A percentile compares a stretch with the other conserved stretches of the same genome.
Conservation (phyloP, 768 basidiomycete species). For the Hypholoma fasciculare region DNA sequence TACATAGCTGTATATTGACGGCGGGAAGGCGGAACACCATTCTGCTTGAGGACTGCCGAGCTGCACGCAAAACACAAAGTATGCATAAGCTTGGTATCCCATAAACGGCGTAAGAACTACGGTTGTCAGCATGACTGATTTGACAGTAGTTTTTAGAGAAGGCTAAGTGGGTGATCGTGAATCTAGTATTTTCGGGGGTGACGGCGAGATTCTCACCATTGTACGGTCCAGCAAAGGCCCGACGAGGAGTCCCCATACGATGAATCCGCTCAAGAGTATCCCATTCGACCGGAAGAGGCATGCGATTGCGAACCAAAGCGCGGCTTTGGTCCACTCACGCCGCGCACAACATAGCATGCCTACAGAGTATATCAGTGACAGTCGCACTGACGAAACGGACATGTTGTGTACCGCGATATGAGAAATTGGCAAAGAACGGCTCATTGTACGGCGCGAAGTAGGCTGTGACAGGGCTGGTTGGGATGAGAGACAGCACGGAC, state of each 20-base stretch:
- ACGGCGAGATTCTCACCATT: slow-evolving; percentile 27
- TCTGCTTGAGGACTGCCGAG: slow-evolving; percentile 10
- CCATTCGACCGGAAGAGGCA: slow-evolving; percentile 77
- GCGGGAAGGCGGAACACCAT: slow-evolving; percentile 69
- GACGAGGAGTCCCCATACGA: slow-evolving; percentile 71
- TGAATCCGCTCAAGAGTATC: slow-evolving; percentile 71
- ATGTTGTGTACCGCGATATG: slow-evolving; percentile 61
- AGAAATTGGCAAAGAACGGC: slow-evolving; percentile 81
- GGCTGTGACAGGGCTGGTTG: slow-evolving; percentile 77
- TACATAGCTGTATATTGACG: slow-evolving; percentile 79
- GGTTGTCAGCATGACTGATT: slow-evolving; percentile 41
- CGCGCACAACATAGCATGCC: slow-evolving; percentile 61
- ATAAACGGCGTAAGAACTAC: slow-evolving; percentile 67
- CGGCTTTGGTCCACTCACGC: slow-evolving; percentile 52
- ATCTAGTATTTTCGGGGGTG: not conserved
- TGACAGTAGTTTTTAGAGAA: slow-evolving; percentile 27
- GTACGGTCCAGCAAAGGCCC: slow-evolving; percentile 45
- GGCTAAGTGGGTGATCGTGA: slow-evolving; percentile 27
- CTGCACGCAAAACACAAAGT: slow-evolving; percentile 60
- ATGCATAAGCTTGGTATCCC: slow-evolving; percentile 69
- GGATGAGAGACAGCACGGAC: slow-evolving; percentile 68
- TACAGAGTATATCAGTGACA: slow-evolving; percentile 18
- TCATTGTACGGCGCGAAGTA: slow-evolving; percentile 78
- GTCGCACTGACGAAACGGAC: not conserved
- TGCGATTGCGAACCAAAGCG: slow-evolving; percentile 65